phyloP scores from a whole-genome alignment of 495 filamentous ascomycete genomes.

The Aspergillus bertholletiae region DNA sequence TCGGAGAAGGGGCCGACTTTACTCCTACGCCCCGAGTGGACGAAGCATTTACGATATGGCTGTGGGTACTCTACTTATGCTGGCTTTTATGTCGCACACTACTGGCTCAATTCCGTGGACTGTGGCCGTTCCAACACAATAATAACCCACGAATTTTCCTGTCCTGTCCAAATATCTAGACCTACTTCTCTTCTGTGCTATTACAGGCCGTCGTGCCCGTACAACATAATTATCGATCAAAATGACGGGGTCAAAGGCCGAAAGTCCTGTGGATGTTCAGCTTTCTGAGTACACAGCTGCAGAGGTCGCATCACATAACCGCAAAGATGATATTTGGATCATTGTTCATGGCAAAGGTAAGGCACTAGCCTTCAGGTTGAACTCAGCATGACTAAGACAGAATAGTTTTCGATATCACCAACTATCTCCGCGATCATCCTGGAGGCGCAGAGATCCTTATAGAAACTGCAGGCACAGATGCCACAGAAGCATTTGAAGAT shows the following conservation, averaged over 20 bases:
- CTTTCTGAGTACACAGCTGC: conserved; percentile 27
- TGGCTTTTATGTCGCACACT: neutral
- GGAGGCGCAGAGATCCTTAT: conserved; percentile 48
- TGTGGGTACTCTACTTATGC: neutral
- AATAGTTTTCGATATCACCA: conserved; percentile 49
- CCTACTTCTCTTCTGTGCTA: neutral
- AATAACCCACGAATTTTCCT: neutral
- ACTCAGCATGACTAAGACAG: neutral
- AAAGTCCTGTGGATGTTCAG: neutral
- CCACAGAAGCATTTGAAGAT: conserved; percentile 48
- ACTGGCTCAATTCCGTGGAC: neutral
- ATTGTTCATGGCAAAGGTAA: conserved; percentile 50
- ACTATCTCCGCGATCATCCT: conserved; percentile 51
- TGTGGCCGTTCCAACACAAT: neutral
- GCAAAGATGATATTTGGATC: conserved; percentile 47
- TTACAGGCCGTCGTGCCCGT: neutral
- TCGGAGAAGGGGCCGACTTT: neutral
- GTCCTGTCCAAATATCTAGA: neutral
- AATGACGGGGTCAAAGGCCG: neutral
- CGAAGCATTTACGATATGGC: neutral
- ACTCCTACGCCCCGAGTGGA: neutral
- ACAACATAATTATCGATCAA: neutral
- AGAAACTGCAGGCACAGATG: conserved; percentile 51
- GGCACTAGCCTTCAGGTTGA: neutral
- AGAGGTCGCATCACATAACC: conserved; percentile 44